These are phyloP conservation scores for Xylaria cubensis DNA, from an alignment of 495 filamentous ascomycete genomes.

Conservation along the genomic window DNA sequence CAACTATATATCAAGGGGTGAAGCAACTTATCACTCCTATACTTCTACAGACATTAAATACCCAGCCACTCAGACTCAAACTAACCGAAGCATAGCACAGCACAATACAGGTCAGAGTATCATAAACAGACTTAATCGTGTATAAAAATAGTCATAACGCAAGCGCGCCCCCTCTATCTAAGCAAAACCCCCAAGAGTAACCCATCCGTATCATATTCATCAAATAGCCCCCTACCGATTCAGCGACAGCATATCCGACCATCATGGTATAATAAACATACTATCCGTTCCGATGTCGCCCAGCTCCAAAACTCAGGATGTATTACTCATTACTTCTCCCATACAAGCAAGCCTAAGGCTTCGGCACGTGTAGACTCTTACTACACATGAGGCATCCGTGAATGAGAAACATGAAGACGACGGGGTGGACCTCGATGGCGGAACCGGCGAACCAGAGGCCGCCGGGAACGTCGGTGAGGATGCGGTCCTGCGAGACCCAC, in stretches of 20 bases:
- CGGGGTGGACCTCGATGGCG: slow-evolving; percentile 83
- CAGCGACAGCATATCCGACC: background rate
- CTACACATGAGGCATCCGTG: slow-evolving; percentile 93
- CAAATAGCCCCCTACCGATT: background rate
- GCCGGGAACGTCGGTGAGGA: slow-evolving; percentile 74
- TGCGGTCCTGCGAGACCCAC: slow-evolving; percentile 83
- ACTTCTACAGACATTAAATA: background rate
- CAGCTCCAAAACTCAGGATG: background rate
- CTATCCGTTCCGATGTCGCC: slow-evolving; percentile 5
- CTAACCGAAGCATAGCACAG: background rate
- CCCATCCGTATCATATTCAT: background rate
- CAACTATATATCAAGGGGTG: background rate
- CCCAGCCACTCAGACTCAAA: background rate
- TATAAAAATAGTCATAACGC: background rate
- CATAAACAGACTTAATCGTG: background rate
- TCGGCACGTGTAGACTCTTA: slow-evolving; percentile 94
- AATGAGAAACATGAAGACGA: slow-evolving; percentile 78
- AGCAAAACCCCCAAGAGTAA: background rate
- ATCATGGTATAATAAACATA: slow-evolving; percentile 5
- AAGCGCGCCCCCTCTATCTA: slow-evolving; percentile 3
- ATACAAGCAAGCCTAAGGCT: slow-evolving; percentile 62
- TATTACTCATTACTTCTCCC: background rate
- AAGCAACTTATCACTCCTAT: background rate
- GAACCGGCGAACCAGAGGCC: slow-evolving; percentile 71
- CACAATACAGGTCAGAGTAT: no score